phyloP scores from a whole-genome alignment of 306 rosid genomes.

The Gillenia trifoliata region DNA sequence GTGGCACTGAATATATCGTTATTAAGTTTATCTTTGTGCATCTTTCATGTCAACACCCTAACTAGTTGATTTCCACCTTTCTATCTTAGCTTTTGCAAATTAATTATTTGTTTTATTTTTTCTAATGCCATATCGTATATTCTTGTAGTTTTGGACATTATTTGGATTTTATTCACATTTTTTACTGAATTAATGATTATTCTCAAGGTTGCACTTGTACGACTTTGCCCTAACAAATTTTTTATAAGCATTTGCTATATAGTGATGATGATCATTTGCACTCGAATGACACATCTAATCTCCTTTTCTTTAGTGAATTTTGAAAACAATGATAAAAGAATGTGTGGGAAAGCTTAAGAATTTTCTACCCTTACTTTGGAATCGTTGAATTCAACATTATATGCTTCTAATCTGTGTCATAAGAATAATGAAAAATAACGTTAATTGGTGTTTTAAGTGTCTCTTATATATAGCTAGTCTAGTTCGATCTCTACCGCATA shows the following conservation, averaged over 20 bases:
- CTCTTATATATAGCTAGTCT: too few species aligned
- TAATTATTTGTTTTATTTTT: background rate
- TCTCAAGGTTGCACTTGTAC: conserved; percentile 4
- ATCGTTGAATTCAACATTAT: conserved; percentile 5
- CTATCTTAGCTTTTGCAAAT: background rate
- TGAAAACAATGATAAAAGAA: background rate
- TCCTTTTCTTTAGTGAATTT: background rate
- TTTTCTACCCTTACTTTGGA: background rate
- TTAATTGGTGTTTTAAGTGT: background rate
- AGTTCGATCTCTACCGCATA: too few species aligned
- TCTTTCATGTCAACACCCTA: background rate
- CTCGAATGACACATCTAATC: background rate
- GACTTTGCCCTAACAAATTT: background rate
- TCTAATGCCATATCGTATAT: background rate
- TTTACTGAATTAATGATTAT: background rate
- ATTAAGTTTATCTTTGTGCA: conserved; percentile 15
- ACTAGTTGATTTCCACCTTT: background rate
- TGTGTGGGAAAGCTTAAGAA: background rate
- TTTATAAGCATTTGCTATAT: background rate
- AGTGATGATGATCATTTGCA: background rate
- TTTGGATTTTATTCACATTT: background rate
- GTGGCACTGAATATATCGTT: background rate
- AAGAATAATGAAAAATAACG: background rate
- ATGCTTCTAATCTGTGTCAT: background rate
- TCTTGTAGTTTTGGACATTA: background rate